Base-by-base conservation (phyloP, 2,329 filamentous ascomycete genomes). In the Epichloe gansuensis region DNA sequence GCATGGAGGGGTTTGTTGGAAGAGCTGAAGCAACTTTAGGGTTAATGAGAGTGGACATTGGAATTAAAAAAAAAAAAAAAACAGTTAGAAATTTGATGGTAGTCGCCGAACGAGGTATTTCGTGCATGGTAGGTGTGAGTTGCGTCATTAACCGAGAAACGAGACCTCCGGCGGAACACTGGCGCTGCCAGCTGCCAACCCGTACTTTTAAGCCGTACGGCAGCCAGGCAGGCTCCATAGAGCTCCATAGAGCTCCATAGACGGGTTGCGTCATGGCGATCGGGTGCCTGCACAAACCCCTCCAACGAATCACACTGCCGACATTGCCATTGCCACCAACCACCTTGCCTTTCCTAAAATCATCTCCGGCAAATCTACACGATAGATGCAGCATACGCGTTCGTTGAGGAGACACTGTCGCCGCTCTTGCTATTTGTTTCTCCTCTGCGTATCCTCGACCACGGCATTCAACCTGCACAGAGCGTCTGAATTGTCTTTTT, bases 1-100 rank as follows among this genome's bases (percentile, higher is more conserved):
- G 62, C 69, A 4, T 65, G 75, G 57, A 70, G 65, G 53, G 63
- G 65, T 44, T 65, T 68, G n/a, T 51, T 66, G 25, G 59, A 63
- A 12, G 63, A 68, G 50, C 45, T 71, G 49, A 25, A 51, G 46
- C 53, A 55, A 21, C 52, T 46, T 7, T 13, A 13, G 41, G 21
- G 17, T 9, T 45, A 44, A 41, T 13, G 3, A 11, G 31, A 31
- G 31, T 31, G 31, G 31, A 31, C 31, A 9, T 11, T 8, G 9
- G 8, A 31, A 31, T 31, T 46, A 44, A 23, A 25, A 21, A 12
- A 13, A 44, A 44, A 9, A 3, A 0, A 3, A 46, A 15, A 17
- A 43, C 9, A 12, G 17, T 21, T 12, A 11, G 12, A 12, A 23
- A 21, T 23, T 44, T 44, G 8, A 23, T 23, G 42, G 12, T 13